phyloP scores from a whole-genome alignment of 1,139 yeast species.

The Candida tropicalis region DNA sequence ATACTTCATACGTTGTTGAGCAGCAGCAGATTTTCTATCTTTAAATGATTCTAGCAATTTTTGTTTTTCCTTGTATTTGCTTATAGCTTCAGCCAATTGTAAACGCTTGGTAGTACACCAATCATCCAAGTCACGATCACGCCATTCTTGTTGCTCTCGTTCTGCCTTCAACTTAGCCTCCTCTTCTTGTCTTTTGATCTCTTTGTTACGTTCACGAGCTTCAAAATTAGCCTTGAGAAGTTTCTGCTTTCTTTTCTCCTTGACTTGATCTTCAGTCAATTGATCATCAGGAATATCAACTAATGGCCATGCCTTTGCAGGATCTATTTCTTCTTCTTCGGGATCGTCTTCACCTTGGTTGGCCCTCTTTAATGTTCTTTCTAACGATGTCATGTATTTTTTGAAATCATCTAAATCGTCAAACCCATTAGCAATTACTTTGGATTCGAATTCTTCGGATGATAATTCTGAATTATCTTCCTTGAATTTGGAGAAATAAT shows the following conservation, averaged over 20 bases:
- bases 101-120: constrained; percentile 79
- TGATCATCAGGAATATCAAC: constrained; percentile 85
- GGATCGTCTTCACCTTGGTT: constrained; percentile 58
- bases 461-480: constrained; percentile 53
- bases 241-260: constrained; percentile 84
- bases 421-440: constrained; percentile 74
- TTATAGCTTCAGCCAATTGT: constrained; percentile 58
- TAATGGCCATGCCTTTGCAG: constrained; percentile 67
- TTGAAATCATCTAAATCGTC: constrained; percentile 72
- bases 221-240: constrained; percentile 85
- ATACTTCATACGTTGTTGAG: constrained; percentile 90
- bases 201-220: constrained; percentile 81
- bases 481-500: constrained; percentile 64
- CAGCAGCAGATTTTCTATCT: constrained; percentile 88
- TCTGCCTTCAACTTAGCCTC: constrained; percentile 56
- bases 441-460: constrained; percentile 42
- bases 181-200: constrained; percentile 63
- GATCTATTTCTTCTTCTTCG: constrained; percentile 48
- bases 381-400: constrained; percentile 67
- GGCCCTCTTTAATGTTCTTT: constrained; percentile 68
- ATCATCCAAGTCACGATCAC: constrained; percentile 69
- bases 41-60: constrained; percentile 77
- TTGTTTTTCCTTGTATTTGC: constrained; percentile 64
- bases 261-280: constrained; percentile 74
- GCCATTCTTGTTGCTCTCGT: constrained; percentile 73